Evolutionary conservation across 225 moss, liverwort and hornwort genomes (phyloP), one percentile per base, ranked within the genome.

Genomic region (Sphagnum tenellum): DNA sequence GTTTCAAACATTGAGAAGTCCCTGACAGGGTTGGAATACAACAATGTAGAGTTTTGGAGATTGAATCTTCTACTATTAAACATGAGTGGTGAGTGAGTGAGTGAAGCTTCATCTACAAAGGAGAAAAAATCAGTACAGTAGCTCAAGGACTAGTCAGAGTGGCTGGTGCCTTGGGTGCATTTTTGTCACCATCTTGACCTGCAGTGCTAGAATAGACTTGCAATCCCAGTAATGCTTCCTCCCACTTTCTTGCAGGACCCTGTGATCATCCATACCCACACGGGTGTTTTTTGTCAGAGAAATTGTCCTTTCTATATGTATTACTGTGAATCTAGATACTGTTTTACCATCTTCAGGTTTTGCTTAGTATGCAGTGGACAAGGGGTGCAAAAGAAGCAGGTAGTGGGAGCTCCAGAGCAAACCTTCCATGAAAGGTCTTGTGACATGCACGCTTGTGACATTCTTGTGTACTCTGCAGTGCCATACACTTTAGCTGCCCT

Each of bases 391-490:
- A 63, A 10, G 53, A 70, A 11, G 3, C 63, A 9, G 2, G 29
- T 29, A 48, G 9, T 44, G 5, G 53, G n/a, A 44, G 4, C 12
- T 3, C 48, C 5, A 65, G 47, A 8, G 49, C 46, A 44, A 44
- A 84, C 84, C 85, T 89, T 90, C 94, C 94, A 94, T 3, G 94
- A 94, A 6, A 94, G 71, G 59, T 94, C 91, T 64, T 85, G 85
- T 59, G 73, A 77, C 91, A 91, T 94, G 64, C 85, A 85, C 48
- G 76, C 72, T 57, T 64, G 81, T 51, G 89, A 77, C 76, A 94
- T 81, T 64, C 68, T 83, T 53, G 78, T 65, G 54, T 87, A 82
- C 13, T 73, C 56, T 3, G 83, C 80, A 4, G 91, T 75, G 44
- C 81, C 80, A 52, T 86, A 87, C 6, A 66, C 69, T 54, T 61